Percentiles rank a stretch among this genome's conserved stretches.
Evolutionary conservation across 2,329 filamentous ascomycete species (phyloP).

Genomic region (Zymoseptoria ardabiliae): DNA sequence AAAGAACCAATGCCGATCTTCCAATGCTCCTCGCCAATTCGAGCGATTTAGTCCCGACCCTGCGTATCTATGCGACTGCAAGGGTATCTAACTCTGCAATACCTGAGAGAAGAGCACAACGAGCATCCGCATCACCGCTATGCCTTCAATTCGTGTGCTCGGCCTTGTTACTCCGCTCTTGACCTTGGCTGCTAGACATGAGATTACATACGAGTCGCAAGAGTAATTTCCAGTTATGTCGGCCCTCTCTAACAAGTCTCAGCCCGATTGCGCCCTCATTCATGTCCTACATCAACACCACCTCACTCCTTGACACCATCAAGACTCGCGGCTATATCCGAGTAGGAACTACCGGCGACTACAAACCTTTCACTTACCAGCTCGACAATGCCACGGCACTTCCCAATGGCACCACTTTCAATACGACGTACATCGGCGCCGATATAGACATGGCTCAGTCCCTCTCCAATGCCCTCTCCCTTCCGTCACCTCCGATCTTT

Average conservation of each 20-base stretch:
- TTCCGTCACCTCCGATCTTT: neutral
- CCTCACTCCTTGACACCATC: neutral
- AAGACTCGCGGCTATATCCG: slow-evolving; percentile 1
- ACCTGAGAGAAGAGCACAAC: too few species aligned
- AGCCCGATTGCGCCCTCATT: neutral
- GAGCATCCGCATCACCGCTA: too few species aligned
- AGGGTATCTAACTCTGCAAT: too few species aligned
- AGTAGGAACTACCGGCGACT: slow-evolving; percentile 2
- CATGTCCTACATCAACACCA: neutral
- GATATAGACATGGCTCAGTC: slow-evolving; percentile 4
- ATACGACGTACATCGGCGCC: slow-evolving; percentile 2
- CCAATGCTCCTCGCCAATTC: too few species aligned
- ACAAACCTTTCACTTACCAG: slow-evolving; percentile 2
- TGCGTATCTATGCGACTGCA: too few species aligned
- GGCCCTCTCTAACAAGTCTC: neutral
- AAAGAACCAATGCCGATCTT: too few species aligned
- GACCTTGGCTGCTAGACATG: neutral
- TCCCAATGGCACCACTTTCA: slow-evolving; percentile 1
- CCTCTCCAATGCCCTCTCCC: slow-evolving; percentile 3
- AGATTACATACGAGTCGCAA: neutral
- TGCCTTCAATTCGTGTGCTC: neutral
- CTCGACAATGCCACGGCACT: neutral
- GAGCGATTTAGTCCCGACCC: too few species aligned
- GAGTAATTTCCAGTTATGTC: neutral
- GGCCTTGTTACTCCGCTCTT: neutral